phyloP scores from a whole-genome alignment of 768 basidiomycete species.

The Calocybe cyanea region DNA sequence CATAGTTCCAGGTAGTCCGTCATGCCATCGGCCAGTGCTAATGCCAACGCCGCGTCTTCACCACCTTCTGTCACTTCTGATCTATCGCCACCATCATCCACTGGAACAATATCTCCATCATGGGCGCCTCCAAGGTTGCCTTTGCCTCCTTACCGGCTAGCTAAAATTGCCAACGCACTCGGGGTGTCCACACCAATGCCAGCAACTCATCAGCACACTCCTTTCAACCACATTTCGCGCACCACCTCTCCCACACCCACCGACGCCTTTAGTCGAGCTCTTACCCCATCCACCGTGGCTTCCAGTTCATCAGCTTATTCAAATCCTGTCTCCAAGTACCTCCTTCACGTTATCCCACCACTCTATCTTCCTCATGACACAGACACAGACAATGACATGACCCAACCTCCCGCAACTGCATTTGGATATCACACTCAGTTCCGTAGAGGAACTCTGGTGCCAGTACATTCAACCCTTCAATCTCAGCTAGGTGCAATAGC shows the following conservation, averaged over 20 bases:
- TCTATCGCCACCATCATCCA: slow-evolving; percentile 18
- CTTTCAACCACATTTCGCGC: slow-evolving; percentile 31
- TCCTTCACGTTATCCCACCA: slow-evolving; percentile 85
- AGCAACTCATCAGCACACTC: slow-evolving; percentile 31
- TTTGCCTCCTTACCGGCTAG: slow-evolving; percentile 71
- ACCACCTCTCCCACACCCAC: slow-evolving; percentile 27
- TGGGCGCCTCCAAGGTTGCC: slow-evolving; percentile 73
- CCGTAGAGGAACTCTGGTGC: slow-evolving; percentile 81
- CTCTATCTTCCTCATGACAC: slow-evolving; percentile 64
- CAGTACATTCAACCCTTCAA: slow-evolving; percentile 79
- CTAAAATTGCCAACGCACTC: slow-evolving; percentile 81
- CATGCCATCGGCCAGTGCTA: slow-evolving; percentile 20
- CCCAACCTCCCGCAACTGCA: slow-evolving; percentile 51
- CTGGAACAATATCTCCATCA: slow-evolving; percentile 30
- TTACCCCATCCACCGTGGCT: slow-evolving; percentile 46
- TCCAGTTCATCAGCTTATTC: slow-evolving; percentile 35
- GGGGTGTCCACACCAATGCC: slow-evolving; percentile 77
- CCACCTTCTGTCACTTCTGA: slow-evolving; percentile 23
- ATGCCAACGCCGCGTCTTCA: slow-evolving; percentile 15
- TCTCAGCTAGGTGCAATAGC: slow-evolving; percentile 85
- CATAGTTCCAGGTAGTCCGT: background rate
- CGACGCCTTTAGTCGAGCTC: slow-evolving; percentile 44
- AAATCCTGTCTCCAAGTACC: slow-evolving; percentile 56
- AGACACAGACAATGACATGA: slow-evolving; percentile 42
- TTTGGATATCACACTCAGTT: slow-evolving; percentile 80